Evolutionary conservation across 2,329 filamentous ascomycete genomes (phyloP), one percentile per base, ranked within the genome.

Genomic region (Fragosphaeria purpurea): DNA sequence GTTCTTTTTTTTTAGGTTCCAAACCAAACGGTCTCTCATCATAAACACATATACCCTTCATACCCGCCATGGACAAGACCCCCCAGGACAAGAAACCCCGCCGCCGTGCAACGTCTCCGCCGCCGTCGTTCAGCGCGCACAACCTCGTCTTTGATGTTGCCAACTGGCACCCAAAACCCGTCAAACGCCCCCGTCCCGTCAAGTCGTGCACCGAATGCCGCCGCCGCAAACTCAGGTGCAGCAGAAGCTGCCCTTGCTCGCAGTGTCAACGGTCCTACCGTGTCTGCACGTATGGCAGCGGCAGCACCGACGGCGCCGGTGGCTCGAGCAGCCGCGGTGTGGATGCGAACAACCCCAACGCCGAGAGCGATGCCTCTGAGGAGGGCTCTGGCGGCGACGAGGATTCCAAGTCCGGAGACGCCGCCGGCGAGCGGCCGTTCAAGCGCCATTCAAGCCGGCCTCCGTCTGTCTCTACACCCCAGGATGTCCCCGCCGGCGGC

Each of bases 211-310:
- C 72, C 51, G 73, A 76, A 57, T 79, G 77, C 57, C 70, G 77
- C 50, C 78, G 78, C 60, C 70, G 77, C 57, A 80, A 78, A 60
- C 63, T 79, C 5, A 69, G 71, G 52, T 81, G 77, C 62, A 76
- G 80, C 60, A 70, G 77, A 43, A 66, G 71, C n/a, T 67, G 69
- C 42, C 75, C 76, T 4, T 81, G 77, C 57, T 74, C 74, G 6
- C 76, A 80, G 60, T 81, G 77, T 59, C 73, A 76, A 47, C 78
- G 76, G 60, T 75, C 75, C n/a, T 71, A 69, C 55, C 73, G 76
- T 38, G 59, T 63, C 40, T 80, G 76, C 64, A 73, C 67, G 56
- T 80, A 79, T 41, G 56, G 57, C 56, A 67, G 73, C 31, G 67
- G 73, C 22, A 72, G 75, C 50, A 69, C 22, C 22, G 22, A 73